Evolutionary conservation across 2,329 filamentous ascomycete species (phyloP).

Genomic region (Botrytis pseudocinerea): DNA sequence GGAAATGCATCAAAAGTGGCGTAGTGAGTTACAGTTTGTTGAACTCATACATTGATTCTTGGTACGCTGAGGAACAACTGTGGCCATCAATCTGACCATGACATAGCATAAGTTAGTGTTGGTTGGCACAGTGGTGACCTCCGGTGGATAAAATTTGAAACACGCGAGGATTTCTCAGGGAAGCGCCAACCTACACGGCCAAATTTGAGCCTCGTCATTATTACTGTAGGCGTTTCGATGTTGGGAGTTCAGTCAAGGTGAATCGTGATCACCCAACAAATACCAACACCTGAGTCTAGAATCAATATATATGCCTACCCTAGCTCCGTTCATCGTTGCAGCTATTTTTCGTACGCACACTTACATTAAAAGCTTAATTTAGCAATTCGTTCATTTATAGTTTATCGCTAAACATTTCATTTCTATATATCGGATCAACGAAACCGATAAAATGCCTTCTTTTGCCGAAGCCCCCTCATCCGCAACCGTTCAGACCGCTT

Average conservation of each 20-base stretch:
- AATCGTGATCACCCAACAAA: not conserved
- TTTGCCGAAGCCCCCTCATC: not conserved
- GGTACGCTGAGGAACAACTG: not conserved
- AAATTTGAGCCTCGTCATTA: not conserved
- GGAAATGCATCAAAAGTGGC: not conserved
- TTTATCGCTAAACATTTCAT: not conserved
- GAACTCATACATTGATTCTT: not conserved
- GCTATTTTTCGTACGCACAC: not conserved
- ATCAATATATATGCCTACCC: not conserved
- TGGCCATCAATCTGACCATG: not conserved
- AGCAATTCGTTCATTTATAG: not conserved
- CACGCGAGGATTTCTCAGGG: not conserved
- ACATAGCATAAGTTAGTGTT: not conserved
- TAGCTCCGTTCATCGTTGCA: not conserved
- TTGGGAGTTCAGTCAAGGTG: not conserved
- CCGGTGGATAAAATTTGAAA: not conserved
- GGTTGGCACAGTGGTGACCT: not conserved
- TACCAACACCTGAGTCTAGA: not conserved
- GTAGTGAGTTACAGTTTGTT: not conserved
- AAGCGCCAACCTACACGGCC: not conserved
- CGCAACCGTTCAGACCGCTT: slow-evolving; percentile 1
- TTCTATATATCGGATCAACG: not conserved
- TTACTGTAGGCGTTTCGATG: not conserved
- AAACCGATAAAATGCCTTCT: slow-evolving; percentile 13
- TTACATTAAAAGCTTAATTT: not conserved